phyloP scores from a whole-genome alignment of 805 yeast species.

The Candida coquimbonensis region DNA sequence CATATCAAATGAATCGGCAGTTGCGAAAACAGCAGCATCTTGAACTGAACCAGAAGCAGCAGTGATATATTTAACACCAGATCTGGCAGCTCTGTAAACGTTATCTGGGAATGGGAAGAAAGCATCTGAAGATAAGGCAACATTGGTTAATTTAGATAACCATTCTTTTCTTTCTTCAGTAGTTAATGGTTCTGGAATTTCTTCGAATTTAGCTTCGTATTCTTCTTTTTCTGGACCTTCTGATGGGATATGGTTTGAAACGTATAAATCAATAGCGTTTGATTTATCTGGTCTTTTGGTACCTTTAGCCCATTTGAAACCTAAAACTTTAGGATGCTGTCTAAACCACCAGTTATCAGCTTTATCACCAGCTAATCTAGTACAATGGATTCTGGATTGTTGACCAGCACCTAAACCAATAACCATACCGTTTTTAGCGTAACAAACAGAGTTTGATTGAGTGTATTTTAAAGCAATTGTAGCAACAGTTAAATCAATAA shows the following conservation, averaged over 20 bases:
- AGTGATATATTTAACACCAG: constrained; percentile 93
- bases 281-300: constrained; percentile 98
- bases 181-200: constrained; percentile 78
- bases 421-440: constrained; percentile 98
- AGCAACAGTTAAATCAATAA: constrained; percentile 91
- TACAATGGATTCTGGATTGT: constrained; percentile 98
- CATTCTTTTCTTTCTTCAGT: constrained; percentile 81
- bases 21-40: constrained; percentile 93
- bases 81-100: constrained; percentile 93
- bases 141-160: constrained; percentile 73
- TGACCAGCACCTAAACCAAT: constrained; percentile 99
- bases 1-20: constrained; percentile 85
- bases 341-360: constrained; percentile 99
- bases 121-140: constrained; percentile 93
- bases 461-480: constrained; percentile 96
- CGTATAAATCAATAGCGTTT: constrained; percentile 92
- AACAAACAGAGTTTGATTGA: constrained; percentile 97
- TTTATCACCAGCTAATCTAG: constrained; percentile 98
- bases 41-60: constrained; percentile 98
- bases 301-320: constrained; percentile 96
- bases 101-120: constrained; percentile 99
- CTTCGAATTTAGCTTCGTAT: constrained; percentile 83
- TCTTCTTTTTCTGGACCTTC: constrained; percentile 90
- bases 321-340: constrained; percentile 93
- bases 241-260: constrained; percentile 85